A percentile compares a stretch with the other conserved stretches of the same genome.
These are phyloP conservation scores for Grosmannia penicillata DNA, from an alignment of 2,329 filamentous ascomycete genomes.

Conservation along the genomic window DNA sequence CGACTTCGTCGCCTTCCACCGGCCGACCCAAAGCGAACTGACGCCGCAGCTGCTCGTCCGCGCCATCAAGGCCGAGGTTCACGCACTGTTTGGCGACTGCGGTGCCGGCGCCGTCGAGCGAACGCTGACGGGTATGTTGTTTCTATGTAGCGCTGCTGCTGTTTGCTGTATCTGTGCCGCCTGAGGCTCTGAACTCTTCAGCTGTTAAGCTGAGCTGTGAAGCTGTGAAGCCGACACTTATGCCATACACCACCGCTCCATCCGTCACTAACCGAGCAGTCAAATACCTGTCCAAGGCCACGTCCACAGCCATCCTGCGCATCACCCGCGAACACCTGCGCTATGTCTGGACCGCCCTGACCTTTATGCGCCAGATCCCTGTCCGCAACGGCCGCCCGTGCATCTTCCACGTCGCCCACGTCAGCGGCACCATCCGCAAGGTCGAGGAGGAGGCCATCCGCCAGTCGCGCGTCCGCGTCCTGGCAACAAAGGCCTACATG, in stretches of 20 bases:
- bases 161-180: neutral
- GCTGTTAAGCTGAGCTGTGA: no score
- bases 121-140: slow-evolving; percentile 46
- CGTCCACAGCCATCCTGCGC: slow-evolving; percentile 82
- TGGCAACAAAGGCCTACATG: slow-evolving; percentile 43
- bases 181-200: no score
- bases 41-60: slow-evolving; percentile 50
- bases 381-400: slow-evolving; percentile 47
- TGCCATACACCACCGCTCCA: no score
- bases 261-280: slow-evolving; percentile 32
- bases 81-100: slow-evolving; percentile 73
- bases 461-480: slow-evolving; percentile 56
- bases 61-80: slow-evolving; percentile 55
- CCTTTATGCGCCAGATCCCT: slow-evolving; percentile 60
- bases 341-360: slow-evolving; percentile 79
- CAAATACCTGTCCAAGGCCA: slow-evolving; percentile 85
- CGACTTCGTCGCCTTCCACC: slow-evolving; percentile 58
- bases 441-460: slow-evolving; percentile 80
- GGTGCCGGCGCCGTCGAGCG: slow-evolving; percentile 61
- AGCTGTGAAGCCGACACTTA: no score
- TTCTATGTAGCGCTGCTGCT: neutral
- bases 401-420: slow-evolving; percentile 69
- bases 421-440: slow-evolving; percentile 87
- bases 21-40: slow-evolving; percentile 61
- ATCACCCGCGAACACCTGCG: slow-evolving; percentile 72